Percentiles rank a stretch among this genome's conserved stretches.
These are phyloP conservation scores for Acephala macrosclerotiorum DNA, from an alignment of 2,329 filamentous ascomycete genomes.

Conservation along the genomic window DNA sequence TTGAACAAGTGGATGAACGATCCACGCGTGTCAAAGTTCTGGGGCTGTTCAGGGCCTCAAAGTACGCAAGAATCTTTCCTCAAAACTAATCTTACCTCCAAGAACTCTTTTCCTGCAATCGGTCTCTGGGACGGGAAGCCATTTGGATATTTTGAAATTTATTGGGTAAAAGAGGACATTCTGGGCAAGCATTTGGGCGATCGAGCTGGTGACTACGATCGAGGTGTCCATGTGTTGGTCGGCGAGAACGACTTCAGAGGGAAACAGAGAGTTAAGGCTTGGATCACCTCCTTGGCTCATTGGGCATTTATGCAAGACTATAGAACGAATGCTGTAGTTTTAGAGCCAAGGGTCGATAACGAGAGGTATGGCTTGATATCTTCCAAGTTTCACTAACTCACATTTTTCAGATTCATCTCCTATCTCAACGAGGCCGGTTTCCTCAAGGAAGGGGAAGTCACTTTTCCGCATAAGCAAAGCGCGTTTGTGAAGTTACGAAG, in stretches of 20 bases:
- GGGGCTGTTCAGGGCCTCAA: conserved; percentile 71
- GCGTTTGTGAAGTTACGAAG: conserved; percentile 83
- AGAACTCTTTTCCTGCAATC: conserved; percentile 88
- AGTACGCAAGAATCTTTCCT: conserved; percentile 73
- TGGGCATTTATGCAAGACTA: conserved; percentile 80
- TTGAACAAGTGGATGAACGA: conserved; percentile 90
- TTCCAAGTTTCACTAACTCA: not conserved
- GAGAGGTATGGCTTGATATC: conserved; percentile 67
- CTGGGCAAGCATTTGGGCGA: conserved; percentile 75
- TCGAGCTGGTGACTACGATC: conserved; percentile 79
- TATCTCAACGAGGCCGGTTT: conserved; percentile 82
- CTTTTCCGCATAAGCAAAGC: conserved; percentile 91
- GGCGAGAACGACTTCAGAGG: conserved; percentile 94
- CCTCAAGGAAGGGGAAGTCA: conserved; percentile 83
- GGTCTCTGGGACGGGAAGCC: conserved; percentile 94
- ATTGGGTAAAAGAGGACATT: conserved; percentile 95
- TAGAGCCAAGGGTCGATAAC: conserved; percentile 94
- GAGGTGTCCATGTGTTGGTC: conserved; percentile 87
- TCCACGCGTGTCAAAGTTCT: conserved; percentile 83
- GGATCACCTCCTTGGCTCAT: conserved; percentile 88
- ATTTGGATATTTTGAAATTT: conserved; percentile 97
- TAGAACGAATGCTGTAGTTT: conserved; percentile 80
- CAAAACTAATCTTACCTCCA: conserved; percentile 65
- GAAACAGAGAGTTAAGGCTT: conserved; percentile 75
- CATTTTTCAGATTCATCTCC: conserved; percentile 61